Conservation (phyloP, 2,329 filamentous ascomycete species). For the Lecanosticta acicola region DNA sequence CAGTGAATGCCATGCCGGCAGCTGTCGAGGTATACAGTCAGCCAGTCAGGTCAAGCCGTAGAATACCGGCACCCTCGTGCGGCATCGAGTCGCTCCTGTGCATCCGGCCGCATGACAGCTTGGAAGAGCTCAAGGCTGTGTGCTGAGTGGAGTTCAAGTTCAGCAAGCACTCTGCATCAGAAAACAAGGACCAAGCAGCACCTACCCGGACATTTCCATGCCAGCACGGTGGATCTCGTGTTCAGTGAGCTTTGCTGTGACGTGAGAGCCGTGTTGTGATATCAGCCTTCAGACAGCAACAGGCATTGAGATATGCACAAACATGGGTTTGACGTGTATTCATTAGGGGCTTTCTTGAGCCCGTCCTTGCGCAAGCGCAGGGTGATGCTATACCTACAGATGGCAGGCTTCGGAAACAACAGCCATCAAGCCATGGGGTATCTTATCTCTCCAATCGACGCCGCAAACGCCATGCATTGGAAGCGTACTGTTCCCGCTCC, state of each 20-base stretch:
- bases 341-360: slow-evolving; percentile 25
- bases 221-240: too few species aligned
- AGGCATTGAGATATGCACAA: slow-evolving; percentile 9
- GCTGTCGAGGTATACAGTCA: neutral
- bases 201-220: too few species aligned
- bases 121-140: slow-evolving; percentile 1
- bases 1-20: neutral
- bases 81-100: slow-evolving; percentile 3
- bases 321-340: slow-evolving; percentile 18
- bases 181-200: slow-evolving; percentile 1
- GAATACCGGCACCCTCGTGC: slow-evolving; percentile 2
- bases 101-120: neutral
- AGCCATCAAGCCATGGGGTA: slow-evolving; percentile 25
- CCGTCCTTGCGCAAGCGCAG: slow-evolving; percentile 29
- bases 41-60: neutral
- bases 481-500: slow-evolving; percentile 28
- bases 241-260: too few species aligned
- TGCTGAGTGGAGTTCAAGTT: slow-evolving; percentile 2
- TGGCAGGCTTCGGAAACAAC: slow-evolving; percentile 28
- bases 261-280: slow-evolving; percentile 1
- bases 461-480: slow-evolving; percentile 28
- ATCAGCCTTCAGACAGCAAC: slow-evolving; percentile 15
- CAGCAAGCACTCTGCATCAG: slow-evolving; percentile 3
- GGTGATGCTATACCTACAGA: slow-evolving; percentile 26
- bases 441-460: slow-evolving; percentile 23